These are phyloP conservation scores for Pseudoneurospora amorphoporcata DNA, from an alignment of 495 filamentous ascomycete genomes.

Conservation along the genomic window DNA sequence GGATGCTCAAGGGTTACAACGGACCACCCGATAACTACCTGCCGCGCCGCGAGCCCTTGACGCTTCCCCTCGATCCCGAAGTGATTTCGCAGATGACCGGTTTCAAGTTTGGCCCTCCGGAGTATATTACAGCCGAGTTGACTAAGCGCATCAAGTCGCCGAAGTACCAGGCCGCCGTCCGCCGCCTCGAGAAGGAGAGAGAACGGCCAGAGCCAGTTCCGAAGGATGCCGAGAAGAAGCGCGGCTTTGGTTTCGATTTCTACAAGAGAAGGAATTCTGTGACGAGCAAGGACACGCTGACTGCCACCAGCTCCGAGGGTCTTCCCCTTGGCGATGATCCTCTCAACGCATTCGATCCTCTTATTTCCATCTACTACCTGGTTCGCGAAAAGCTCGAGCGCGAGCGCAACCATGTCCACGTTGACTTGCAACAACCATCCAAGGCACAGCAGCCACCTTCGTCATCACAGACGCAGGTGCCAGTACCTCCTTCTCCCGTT, in stretches of 20 bases:
- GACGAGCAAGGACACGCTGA: constrained; percentile 79
- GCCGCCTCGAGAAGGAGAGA: constrained; percentile 48
- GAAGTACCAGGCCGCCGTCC: constrained; percentile 77
- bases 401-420: constrained; percentile 37
- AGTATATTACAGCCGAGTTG: constrained; percentile 70
- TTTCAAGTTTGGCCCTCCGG: constrained; percentile 88
- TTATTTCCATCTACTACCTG: constrained; percentile 92
- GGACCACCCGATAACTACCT: constrained; percentile 83
- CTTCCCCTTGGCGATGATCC: constrained; percentile 78
- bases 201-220: constrained; percentile 48
- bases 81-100: constrained; percentile 92
- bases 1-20: constrained; percentile 91
- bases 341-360: constrained; percentile 82
- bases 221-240: constrained; percentile 67
- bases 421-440: constrained; percentile 14
- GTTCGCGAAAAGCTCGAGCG: constrained; percentile 89
- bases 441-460: constrained; percentile 15
- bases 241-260: constrained; percentile 87
- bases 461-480: constrained; percentile 11
- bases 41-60: constrained; percentile 71
- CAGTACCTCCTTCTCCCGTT: constrained; percentile 32
- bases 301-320: constrained; percentile 73
- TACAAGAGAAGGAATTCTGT: constrained; percentile 89
- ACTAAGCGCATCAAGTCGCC: constrained; percentile 79
- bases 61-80: constrained; percentile 71